Conservation (phyloP, 2,329 filamentous ascomycete species). For the Stagonosporopsis cucurbitacearum region DNA sequence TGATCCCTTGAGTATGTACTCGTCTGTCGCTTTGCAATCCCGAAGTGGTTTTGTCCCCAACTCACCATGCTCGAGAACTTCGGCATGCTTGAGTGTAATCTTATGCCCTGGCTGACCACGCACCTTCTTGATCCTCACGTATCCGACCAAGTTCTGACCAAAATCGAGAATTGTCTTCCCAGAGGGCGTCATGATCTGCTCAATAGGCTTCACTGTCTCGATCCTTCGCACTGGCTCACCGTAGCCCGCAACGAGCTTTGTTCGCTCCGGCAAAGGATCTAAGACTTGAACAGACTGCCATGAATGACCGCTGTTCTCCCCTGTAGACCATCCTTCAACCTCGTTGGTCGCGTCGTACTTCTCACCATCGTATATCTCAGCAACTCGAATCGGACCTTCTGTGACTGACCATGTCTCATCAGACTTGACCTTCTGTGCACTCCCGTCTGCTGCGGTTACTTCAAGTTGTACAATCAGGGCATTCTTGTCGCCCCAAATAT, state of each 20-base stretch:
- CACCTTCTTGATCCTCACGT: slow-evolving; percentile 1
- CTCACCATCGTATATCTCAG: slow-evolving; percentile 62
- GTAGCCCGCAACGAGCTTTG: neutral
- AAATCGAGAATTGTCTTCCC: slow-evolving; percentile 2
- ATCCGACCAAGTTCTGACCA: slow-evolving; percentile 8
- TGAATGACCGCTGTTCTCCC: neutral
- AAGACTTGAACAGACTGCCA: neutral
- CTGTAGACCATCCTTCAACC: slow-evolving; percentile 22
- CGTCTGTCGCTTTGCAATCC: slow-evolving; percentile 1
- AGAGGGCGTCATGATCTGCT: neutral
- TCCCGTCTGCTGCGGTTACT: neutral
- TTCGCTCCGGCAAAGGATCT: neutral
- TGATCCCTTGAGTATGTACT: neutral
- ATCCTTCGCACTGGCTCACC: neutral
- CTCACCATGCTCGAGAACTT: slow-evolving; percentile 8
- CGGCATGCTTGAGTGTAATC: neutral
- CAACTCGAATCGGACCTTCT: neutral
- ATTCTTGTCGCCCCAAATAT: neutral
- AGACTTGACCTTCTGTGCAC: neutral
- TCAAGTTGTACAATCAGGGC: slow-evolving; percentile 2
- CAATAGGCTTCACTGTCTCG: neutral
- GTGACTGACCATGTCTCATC: neutral
- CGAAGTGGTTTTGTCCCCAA: neutral
- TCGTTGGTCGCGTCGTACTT: slow-evolving; percentile 54
- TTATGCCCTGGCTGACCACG: neutral